Percentiles rank a stretch among this genome's conserved stretches.
These are phyloP conservation scores for Rheum nobile DNA, from an alignment of 148 eudicot species.

Conservation along the genomic window DNA sequence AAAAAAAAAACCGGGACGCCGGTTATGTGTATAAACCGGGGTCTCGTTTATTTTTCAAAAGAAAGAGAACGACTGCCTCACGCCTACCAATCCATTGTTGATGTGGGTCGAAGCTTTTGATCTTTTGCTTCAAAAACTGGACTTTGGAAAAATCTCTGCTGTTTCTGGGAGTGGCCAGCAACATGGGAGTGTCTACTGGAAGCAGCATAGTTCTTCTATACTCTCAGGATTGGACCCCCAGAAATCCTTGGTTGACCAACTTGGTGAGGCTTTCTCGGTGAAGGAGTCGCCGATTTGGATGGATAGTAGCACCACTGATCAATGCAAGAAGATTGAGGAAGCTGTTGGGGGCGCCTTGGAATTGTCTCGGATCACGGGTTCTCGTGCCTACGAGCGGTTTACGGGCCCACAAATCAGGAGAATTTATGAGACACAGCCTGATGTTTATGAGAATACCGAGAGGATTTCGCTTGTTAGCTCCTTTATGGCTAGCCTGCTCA, in stretches of 20 bases:
- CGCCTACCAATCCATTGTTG: too few species aligned
- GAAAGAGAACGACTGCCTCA: too few species aligned
- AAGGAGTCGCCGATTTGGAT: constrained; percentile 91
- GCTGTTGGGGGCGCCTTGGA: constrained; percentile 81
- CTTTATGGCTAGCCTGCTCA: constrained; percentile 71
- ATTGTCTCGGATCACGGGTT: constrained; percentile 71
- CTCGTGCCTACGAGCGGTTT: constrained; percentile 75
- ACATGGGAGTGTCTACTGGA: constrained; percentile 98
- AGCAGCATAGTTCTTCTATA: constrained; percentile 37
- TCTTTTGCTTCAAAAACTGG: constrained; percentile 54
- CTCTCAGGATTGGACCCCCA: constrained; percentile 56
- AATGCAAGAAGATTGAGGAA: constrained; percentile 79
- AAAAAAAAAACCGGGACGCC: too few species aligned
- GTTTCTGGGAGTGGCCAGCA: constrained; percentile 94
- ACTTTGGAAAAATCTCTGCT: constrained; percentile 60
- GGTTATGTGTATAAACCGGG: too few species aligned
- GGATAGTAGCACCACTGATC: constrained; percentile 92
- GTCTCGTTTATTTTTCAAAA: too few species aligned
- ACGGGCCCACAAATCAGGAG: constrained; percentile 80
- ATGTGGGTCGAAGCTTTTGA: constrained; percentile 97
- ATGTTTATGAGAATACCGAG: constrained; percentile 60
- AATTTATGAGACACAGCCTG: constrained; percentile 61
- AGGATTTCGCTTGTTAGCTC: constrained; percentile 95
- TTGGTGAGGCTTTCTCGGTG: constrained; percentile 51
- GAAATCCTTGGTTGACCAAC: constrained; percentile 48